Conservation (phyloP, 495 filamentous ascomycete genomes). For the Xylaria cubensis region DNA sequence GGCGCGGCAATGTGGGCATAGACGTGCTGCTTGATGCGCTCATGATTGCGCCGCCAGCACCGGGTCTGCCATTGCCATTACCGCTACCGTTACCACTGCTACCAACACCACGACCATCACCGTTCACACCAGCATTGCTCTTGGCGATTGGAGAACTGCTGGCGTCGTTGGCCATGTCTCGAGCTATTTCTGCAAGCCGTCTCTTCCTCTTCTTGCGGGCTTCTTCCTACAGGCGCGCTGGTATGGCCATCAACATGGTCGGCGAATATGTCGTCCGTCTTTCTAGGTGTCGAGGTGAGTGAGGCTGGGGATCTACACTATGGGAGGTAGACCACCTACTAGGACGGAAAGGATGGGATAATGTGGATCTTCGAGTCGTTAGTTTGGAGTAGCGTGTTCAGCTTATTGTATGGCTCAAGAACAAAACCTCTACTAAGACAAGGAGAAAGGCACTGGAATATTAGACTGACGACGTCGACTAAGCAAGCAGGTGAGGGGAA, state of each 20-base stretch:
- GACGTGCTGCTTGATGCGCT: not conserved
- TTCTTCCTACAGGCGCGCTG: conserved; percentile 29
- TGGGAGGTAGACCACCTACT: not conserved
- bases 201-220: conserved; percentile 23
- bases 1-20: conserved; percentile 23
- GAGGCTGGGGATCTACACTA: not conserved
- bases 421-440: not conserved
- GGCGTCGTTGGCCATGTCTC: conserved; percentile 13
- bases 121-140: not conserved
- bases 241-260: conserved; percentile 22
- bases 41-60: not conserved
- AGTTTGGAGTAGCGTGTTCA: not conserved
- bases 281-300: not conserved
- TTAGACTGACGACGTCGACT: not conserved
- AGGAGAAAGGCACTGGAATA: no score
- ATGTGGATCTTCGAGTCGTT: conserved; percentile 5
- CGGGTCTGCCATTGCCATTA: not conserved
- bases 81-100: not conserved
- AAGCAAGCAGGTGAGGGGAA: no score
- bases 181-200: not conserved
- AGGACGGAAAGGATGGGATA: not conserved
- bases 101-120: not conserved
- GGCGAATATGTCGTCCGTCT: not conserved
- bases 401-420: not conserved
- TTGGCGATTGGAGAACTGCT: not conserved